phyloP scores from a whole-genome alignment of 2,329 filamentous ascomycete species.

The Hortaea sp. region DNA sequence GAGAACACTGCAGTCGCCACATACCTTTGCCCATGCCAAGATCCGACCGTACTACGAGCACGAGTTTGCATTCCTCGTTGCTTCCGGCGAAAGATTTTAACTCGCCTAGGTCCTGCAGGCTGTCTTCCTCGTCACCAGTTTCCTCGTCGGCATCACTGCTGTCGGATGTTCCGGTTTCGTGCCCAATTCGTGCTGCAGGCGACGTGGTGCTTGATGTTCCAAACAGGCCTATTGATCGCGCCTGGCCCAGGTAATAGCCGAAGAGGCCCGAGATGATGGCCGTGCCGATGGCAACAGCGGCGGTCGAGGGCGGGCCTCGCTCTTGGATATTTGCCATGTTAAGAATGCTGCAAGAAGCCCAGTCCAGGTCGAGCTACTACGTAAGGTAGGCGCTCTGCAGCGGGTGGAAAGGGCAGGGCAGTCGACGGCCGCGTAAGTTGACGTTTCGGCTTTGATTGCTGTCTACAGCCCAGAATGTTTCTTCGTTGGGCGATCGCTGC shows the following conservation, averaged over 20 bases:
- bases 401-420: too few relatives aligned
- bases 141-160: constrained; percentile 11
- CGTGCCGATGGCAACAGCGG: constrained; percentile 59
- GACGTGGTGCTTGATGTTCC: constrained; percentile 35
- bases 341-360: background rate
- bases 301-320: constrained; percentile 39
- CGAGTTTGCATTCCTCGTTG: constrained; percentile 84
- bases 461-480: background rate
- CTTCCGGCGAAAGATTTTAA: constrained; percentile 36
- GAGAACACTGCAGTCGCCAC: constrained; percentile 15
- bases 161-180: constrained; percentile 27
- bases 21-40: constrained; percentile 94
- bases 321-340: constrained; percentile 9
- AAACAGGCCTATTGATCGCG: constrained; percentile 63
- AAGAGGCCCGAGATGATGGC: constrained; percentile 62
- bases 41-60: constrained; percentile 85
- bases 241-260: constrained; percentile 64
- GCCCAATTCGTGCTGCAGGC: constrained; percentile 24
- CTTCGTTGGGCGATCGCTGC: background rate
- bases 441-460: background rate
- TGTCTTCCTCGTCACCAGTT: constrained; percentile 22
- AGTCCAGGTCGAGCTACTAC: background rate
- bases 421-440: background rate
- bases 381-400: too few relatives aligned
- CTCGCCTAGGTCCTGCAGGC: constrained; percentile 34